Evolutionary conservation across 257 asterid genomes (phyloP).

Genomic region (Solanum piurae): DNA sequence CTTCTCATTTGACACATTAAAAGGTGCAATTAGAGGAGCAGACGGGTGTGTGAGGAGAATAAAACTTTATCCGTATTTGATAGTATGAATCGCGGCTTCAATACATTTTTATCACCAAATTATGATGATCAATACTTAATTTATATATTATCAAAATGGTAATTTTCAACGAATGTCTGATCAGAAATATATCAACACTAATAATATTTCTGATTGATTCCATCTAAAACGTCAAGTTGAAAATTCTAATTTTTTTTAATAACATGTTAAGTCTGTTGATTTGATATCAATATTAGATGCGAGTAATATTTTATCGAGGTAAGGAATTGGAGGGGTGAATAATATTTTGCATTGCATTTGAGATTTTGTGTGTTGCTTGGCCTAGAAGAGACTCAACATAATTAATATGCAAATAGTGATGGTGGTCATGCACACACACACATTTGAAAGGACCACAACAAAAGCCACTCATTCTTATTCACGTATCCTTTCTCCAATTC

Average conservation of each 20-base stretch:
- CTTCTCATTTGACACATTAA: neutral
- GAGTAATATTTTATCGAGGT: neutral
- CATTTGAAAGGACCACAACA: constrained; percentile 6
- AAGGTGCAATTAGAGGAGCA: neutral
- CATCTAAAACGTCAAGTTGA: neutral
- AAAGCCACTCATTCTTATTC: neutral
- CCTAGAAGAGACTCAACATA: constrained; percentile 5
- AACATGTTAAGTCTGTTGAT: fast-evolving
- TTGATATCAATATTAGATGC: neutral
- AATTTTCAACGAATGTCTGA: neutral
- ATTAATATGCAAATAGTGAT: neutral
- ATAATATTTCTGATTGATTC: neutral
- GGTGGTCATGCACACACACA: neutral
- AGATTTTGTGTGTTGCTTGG: neutral
- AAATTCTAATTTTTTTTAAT: no score
- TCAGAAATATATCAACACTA: neutral
- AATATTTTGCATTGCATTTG: neutral
- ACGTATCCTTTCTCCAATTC: neutral
- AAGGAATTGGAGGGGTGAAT: neutral
- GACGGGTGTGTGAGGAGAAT: neutral
- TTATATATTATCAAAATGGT: neutral
- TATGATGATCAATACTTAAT: neutral
- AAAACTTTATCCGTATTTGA: neutral
- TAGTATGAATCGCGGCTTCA: neutral
- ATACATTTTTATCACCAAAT: neutral